These are phyloP conservation scores for Paralagenidium karlingii DNA, from an alignment of 352 stramenopile genomes.

Conservation along the genomic window DNA sequence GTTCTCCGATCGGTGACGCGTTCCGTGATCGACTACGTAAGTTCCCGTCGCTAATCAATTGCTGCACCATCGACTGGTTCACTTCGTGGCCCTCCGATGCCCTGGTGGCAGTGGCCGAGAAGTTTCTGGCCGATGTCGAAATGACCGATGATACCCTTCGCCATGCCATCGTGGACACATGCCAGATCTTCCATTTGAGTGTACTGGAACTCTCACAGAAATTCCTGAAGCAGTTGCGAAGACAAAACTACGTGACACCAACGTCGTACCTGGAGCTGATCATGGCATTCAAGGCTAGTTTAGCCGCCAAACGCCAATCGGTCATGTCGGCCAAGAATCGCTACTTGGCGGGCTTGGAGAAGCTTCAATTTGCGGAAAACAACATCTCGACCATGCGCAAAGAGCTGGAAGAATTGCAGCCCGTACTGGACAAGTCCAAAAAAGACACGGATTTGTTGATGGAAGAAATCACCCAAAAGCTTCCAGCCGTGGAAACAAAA, in stretches of 20 bases:
- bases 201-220: constrained; percentile 74
- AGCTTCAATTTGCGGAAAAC: constrained; percentile 88
- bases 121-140: constrained; percentile 85
- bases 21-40: constrained; percentile 90
- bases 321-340: constrained; percentile 72
- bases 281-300: constrained; percentile 86
- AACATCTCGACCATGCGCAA: constrained; percentile 91
- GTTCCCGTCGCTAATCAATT: constrained; percentile 95
- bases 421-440: constrained; percentile 84
- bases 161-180: constrained; percentile 81
- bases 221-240: constrained; percentile 73
- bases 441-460: constrained; percentile 90
- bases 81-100: constrained; percentile 90
- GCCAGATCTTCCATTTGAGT: constrained; percentile 89
- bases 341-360: constrained; percentile 88
- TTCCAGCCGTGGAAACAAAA: constrained; percentile 81
- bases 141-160: constrained; percentile 72
- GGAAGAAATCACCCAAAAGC: constrained; percentile 88
- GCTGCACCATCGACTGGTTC: constrained; percentile 97
- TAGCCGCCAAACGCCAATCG: constrained; percentile 68
- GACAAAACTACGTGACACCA: constrained; percentile 93
- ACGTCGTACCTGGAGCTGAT: constrained; percentile 94
- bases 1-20: constrained; percentile 89
- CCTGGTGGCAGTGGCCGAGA: constrained; percentile 87
- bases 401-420: constrained; percentile 90